A percentile compares a stretch with the other conserved stretches of the same genome.
These are phyloP conservation scores for Neurospora tetraspora DNA, from an alignment of 495 filamentous ascomycete genomes.

Conservation along the genomic window DNA sequence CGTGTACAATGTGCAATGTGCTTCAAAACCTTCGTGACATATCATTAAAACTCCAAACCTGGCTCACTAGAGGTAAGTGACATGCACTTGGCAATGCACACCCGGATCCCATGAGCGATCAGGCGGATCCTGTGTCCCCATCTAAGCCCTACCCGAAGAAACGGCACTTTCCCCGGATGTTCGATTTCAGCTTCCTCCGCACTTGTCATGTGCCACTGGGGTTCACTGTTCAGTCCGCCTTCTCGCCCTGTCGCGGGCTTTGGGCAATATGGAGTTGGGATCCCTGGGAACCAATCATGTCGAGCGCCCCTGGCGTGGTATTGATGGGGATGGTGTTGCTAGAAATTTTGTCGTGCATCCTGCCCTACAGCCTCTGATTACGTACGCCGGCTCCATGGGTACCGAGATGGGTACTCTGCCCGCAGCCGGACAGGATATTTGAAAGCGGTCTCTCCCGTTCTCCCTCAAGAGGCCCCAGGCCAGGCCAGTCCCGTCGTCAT, in stretches of 20 bases:
- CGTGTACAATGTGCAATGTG: neutral
- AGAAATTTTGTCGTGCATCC: neutral
- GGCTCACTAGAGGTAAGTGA: neutral
- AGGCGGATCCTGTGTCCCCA: neutral
- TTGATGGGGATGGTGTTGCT: conserved; percentile 7
- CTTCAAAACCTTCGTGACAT: neutral
- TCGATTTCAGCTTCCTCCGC: conserved; percentile 7
- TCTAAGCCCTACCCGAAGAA: neutral
- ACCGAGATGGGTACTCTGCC: neutral
- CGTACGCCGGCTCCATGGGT: neutral
- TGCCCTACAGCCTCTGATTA: neutral
- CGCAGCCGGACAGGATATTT: neutral
- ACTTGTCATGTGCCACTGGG: conserved; percentile 10
- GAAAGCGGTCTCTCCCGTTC: neutral
- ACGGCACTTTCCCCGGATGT: conserved; percentile 16
- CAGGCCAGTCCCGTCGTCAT: neutral
- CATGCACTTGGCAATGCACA: neutral
- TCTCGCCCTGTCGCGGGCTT: conserved; percentile 10
- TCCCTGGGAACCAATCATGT: conserved; percentile 9
- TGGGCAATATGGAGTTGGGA: conserved; percentile 4
- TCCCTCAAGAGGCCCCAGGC: neutral
- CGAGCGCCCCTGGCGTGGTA: conserved; percentile 1
- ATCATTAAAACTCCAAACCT: neutral
- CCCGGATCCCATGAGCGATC: neutral
- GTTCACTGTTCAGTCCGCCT: conserved; percentile 11